A percentile compares a stretch with the other conserved stretches of the same genome.
phyloP scores from a whole-genome alignment of 441 rosid species.

The Geranium incanum region DNA sequence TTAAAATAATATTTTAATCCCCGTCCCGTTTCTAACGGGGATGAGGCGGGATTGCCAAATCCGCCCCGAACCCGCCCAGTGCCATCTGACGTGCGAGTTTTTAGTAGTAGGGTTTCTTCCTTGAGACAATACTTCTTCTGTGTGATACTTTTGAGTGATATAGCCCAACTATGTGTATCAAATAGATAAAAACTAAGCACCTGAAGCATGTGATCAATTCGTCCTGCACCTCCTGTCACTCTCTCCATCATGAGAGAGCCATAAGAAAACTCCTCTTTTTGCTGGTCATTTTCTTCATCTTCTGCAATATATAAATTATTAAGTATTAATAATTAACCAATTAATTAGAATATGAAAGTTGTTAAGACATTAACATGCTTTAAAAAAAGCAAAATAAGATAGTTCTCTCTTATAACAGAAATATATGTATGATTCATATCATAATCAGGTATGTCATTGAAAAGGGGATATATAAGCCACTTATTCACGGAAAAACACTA shows the following conservation, averaged over 20 bases:
- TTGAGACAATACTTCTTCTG: not conserved
- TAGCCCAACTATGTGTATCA: not conserved
- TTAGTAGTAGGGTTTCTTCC: no score
- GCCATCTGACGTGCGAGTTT: no score
- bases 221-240: slow-evolving; percentile 72
- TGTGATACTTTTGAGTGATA: not conserved
- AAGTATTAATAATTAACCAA: not conserved
- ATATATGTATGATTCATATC: not conserved
- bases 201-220: slow-evolving; percentile 86
- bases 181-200: slow-evolving; percentile 31
- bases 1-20: no score
- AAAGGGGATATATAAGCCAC: not conserved
- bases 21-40: no score
- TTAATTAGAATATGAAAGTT: not conserved
- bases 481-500: not conserved
- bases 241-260: slow-evolving; percentile 80
- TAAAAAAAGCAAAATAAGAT: not conserved
- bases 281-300: slow-evolving; percentile 35
- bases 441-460: not conserved
- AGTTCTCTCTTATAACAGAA: not conserved
- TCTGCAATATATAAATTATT: slow-evolving; percentile 30
- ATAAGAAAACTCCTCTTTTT: slow-evolving; percentile 52
- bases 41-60: no score
- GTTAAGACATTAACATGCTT: not conserved
- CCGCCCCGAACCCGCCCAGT: no score